Evolutionary conservation across 140 eudicot species (phyloP), one percentile per base, ranked within the genome.

Genomic region (Erigeron philadelphicus): DNA sequence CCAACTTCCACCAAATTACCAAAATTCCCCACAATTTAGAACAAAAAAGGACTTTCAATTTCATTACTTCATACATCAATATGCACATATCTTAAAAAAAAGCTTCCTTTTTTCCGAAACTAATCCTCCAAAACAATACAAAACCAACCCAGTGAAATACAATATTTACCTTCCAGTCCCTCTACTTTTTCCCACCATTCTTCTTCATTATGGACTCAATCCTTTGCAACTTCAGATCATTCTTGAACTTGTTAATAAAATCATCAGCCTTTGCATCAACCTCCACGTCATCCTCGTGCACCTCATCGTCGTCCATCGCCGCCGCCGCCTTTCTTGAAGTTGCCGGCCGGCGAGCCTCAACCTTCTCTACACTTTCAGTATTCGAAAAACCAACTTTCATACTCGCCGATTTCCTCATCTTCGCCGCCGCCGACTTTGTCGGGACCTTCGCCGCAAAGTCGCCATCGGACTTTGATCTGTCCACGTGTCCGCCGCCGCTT

Each of bases 171-270:
- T 44, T 61, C 41, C 81, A 73, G 78, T 43, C 70, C 86, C 88
- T 79, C 82, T 83, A 55, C n/a, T 76, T 80, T 31, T 78, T 79
- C 82, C 71, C 68, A 25, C 82, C 89, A 74, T 87, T 87, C 78
- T 83, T 85, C 80, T 88, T 72, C 66, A 84, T 52, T 17, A 88
- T 84, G 16, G 96, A 88, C 19, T 88, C 96, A 53, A 86, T 15
- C 85, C 96, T 82, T 84, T 92, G 98, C 75, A 92, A 72, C 84
- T 82, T 86, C 72, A 92, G 48, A 67, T 92, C 90, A 42, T 88
- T 79, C 85, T 74, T 86, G 53, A 92, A 92, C 75, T 50, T 84
- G 85, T 82, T 92, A 52, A 92, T 92, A 72, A 92, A 90, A 56
- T 85, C 90, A 68, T 85, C 97, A 5, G 97, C 97, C 41, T 68